Conservation (phyloP, 192 early-diverging fungal genomes). For the Gonapodya sp. region DNA sequence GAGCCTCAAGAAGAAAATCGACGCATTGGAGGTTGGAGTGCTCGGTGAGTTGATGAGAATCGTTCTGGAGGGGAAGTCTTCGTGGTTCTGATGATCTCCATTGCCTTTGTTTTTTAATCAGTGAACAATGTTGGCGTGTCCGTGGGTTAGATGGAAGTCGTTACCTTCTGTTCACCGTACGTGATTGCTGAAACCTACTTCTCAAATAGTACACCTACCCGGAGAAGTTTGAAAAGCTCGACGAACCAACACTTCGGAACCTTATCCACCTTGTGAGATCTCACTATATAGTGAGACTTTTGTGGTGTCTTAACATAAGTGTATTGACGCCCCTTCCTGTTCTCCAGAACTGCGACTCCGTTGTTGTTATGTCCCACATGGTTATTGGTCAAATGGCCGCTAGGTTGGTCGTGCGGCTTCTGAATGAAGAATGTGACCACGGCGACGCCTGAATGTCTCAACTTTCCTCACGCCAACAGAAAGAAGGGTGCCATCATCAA, state of each 20-base stretch:
- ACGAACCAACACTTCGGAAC: neutral
- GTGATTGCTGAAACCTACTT: neutral
- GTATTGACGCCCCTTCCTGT: neutral
- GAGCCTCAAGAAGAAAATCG: conserved; percentile 5
- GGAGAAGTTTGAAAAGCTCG: conserved; percentile 16
- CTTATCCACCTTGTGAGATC: neutral
- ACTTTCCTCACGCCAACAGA: neutral
- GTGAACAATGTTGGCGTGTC: conserved; percentile 16
- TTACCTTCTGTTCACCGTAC: no score
- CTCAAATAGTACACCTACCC: conserved; percentile 14
- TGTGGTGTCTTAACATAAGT: no score
- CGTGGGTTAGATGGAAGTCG: no score
- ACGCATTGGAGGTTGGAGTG: conserved; percentile 12
- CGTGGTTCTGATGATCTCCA: no score
- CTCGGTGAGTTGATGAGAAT: neutral
- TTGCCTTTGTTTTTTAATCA: neutral
- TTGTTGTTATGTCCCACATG: conserved; percentile 3
- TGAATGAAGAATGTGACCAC: neutral
- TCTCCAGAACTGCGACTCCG: conserved; percentile 7
- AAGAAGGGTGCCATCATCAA: conserved; percentile 17
- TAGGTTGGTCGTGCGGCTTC: neutral
- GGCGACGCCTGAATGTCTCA: neutral
- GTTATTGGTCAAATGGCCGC: neutral
- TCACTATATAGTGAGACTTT: no score
- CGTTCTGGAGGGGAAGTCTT: neutral